Evolutionary conservation across 2,329 filamentous ascomycete species (phyloP).

Genomic region (Beauveria pseudobassiana): DNA sequence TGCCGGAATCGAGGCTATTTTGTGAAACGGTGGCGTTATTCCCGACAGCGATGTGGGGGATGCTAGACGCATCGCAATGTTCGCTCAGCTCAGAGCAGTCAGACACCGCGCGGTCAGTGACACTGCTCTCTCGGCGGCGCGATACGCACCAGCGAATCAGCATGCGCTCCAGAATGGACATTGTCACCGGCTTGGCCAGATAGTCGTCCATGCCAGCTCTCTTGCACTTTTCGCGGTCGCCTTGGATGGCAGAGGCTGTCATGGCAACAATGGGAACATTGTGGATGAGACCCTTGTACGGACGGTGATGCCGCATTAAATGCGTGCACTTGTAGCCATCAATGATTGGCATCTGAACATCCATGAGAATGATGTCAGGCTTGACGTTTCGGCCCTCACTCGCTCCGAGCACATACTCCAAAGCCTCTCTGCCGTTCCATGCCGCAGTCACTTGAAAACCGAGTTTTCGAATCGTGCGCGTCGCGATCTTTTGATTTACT

Average conservation of each 20-base stretch:
- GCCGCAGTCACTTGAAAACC: constrained; percentile 64
- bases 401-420: constrained; percentile 61
- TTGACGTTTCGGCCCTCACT: constrained; percentile 42
- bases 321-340: constrained; percentile 75
- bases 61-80: constrained; percentile 34
- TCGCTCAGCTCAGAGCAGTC: constrained; percentile 40
- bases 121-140: constrained; percentile 19
- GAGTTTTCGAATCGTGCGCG: constrained; percentile 66
- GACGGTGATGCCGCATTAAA: constrained; percentile 58
- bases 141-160: constrained; percentile 57
- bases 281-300: constrained; percentile 52
- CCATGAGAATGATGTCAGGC: constrained; percentile 73
- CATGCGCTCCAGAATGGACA: constrained; percentile 61
- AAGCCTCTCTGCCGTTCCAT: constrained; percentile 72
- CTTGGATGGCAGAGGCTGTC: constrained; percentile 72
- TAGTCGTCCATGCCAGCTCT: constrained; percentile 72
- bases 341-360: constrained; percentile 68
- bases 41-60: constrained; percentile 29
- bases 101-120: constrained; percentile 25
- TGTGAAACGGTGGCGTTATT: background rate
- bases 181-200: constrained; percentile 65
- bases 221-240: constrained; percentile 66
- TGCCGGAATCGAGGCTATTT: constrained; percentile 10
- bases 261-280: constrained; percentile 72
- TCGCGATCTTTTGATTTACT: constrained; percentile 69